These are phyloP conservation scores for Ceratocystis eucalypticola DNA, from an alignment of 2,329 filamentous ascomycete species.

Conservation along the genomic window DNA sequence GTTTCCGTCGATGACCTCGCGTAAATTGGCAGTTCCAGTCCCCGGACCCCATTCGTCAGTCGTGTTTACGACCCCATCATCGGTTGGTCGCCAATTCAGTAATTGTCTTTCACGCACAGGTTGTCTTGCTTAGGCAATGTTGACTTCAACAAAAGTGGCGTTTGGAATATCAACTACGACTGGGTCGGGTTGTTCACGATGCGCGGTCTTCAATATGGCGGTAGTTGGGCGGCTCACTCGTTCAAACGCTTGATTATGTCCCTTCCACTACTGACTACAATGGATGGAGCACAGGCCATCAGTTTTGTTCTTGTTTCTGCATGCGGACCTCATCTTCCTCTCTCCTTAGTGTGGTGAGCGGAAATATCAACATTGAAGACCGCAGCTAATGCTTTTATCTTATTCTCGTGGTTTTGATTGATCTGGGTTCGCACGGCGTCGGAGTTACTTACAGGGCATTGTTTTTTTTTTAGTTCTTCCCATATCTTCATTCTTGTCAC, in stretches of 20 bases:
- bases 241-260: not conserved
- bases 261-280: not conserved
- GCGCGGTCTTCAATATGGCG: conserved; percentile 7
- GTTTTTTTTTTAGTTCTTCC: conserved; percentile 13
- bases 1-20: conserved; percentile 38
- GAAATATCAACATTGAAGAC: conserved; percentile 5
- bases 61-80: not conserved
- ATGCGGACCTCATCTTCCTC: not conserved
- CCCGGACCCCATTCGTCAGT: not conserved
- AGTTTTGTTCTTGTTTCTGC: not conserved
- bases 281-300: not conserved
- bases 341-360: not conserved
- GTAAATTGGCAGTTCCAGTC: conserved; percentile 16
- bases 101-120: not conserved
- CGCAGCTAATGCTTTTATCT: conserved; percentile 18
- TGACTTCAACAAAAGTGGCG: not conserved
- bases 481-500: conserved; percentile 12
- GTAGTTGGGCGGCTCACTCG: not conserved
- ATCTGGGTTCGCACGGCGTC: conserved; percentile 19
- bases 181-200: conserved; percentile 7
- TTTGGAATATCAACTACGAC: conserved; percentile 7
- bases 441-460: conserved; percentile 20
- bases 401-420: conserved; percentile 17
- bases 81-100: not conserved
- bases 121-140: not conserved